Base-by-base conservation (phyloP, 345 rosid species). In the Populus ilicifolia region DNA sequence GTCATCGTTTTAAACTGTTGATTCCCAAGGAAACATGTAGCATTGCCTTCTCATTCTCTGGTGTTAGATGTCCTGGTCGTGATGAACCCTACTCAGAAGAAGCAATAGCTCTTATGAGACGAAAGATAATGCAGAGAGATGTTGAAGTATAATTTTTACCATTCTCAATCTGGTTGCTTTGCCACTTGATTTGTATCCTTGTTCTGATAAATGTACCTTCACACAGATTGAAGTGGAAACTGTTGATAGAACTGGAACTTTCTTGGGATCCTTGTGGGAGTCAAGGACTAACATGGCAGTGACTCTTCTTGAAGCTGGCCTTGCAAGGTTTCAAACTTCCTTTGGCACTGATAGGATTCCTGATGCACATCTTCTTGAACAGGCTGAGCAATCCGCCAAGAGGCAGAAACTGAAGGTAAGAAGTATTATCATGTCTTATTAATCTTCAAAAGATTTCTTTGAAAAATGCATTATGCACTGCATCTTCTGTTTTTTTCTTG, bases 21-120 rank as follows among this genome's bases (percentile, higher is more conserved):
- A 88, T 94, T 84, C 97, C 98, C 2, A 96, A 91, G 88, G 98
- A 92, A 83, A 89, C 96, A 25, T 96, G 98, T 82, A 91, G 97
- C 81, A 87, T 96, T 81, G 99, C 99, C 79, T 94, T 96, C 70
- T 87, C 99, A 54, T 91, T 96, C 84, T 96, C 99, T 79, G 99
- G 99, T 68, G 97, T 96, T 75, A 90, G 99, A 78, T 96, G 99
- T 77, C 97, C 98, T 77, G 99, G 97, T 62, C 94, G 98, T 67
- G 93, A 82, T 17, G 98, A 92, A 83, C 98, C 92, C 13, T 91
- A 88, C 82, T 91, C 99, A 74, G 91, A 96, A 52, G 99, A 96
- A 80, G 99, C 98, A 48, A 90, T 94, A 84, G 89, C 96, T 71
- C 68, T 96, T 16, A 92, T 96, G 98, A 94, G 98, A 76, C 87